Base-by-base conservation (phyloP, 768 basidiomycete species). In the Coprinopsis strossmayeri region DNA sequence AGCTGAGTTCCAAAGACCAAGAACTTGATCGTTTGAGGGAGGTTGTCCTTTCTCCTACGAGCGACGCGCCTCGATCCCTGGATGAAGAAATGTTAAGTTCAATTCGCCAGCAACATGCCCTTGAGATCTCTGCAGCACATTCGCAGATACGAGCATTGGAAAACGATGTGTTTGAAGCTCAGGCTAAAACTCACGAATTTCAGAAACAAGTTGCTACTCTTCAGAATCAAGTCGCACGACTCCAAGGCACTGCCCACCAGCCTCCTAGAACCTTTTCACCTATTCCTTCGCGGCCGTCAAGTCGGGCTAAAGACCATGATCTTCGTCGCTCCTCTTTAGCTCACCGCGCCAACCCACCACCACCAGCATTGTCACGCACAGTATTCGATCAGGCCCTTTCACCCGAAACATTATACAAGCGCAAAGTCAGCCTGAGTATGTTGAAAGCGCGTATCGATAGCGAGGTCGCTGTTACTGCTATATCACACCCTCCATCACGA, bases 361-460 rank as follows among this genome's bases (percentile, higher is more conserved):
- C 69, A 17, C 26, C 43, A 9, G 43, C 43, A 30, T 70, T 76
- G 34, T 69, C 78, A 23, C 73, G 83, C 21, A 76, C 82, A 1
- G 73, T 81, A 2, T 78, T 87, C 48, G 87, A 90, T 52, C 76
- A 80, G 24, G 77, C 74, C 44, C 72, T 92, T 41, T 79, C 85
- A 5, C 76, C 85, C 0, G 86, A 89, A 63, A 83, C 85, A 28
- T 70, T 78, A 24, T 89, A 91, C 64, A 91, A 91, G 59, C 84
- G 90, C 48, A 78, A 81, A 57, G 81, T 90, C 56, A 89, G 87
- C 65, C 65, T 93, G 56, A 81, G 84, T 64, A 93, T 94, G 87
- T 78, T 94, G 44, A 91, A 91, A 60, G 90, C 88, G 18, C 81
- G 91, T 37, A 93, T 93, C 57, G 87, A 91, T 52, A 85, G 87